These are phyloP conservation scores for Phyllosticta paracitricarpa DNA, from an alignment of 2,329 filamentous ascomycete genomes.

Conservation along the genomic window DNA sequence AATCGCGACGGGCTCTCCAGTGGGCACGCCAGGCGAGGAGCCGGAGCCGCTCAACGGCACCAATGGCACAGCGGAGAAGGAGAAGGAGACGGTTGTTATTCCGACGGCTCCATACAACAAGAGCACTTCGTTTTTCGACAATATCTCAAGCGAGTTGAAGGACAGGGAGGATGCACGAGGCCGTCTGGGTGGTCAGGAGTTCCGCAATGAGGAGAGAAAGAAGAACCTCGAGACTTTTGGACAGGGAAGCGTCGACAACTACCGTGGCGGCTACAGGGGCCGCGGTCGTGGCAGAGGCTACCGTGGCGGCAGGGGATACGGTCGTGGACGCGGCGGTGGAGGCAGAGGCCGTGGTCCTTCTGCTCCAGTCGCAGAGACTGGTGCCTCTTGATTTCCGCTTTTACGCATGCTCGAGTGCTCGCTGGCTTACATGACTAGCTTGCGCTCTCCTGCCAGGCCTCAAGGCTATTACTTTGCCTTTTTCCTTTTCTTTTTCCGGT, in stretches of 20 bases:
- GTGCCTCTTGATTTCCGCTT: too few relatives aligned
- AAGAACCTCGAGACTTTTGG: constrained; percentile 95
- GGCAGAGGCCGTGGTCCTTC: neutral
- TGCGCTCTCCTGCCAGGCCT: too few relatives aligned
- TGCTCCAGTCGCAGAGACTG: neutral
- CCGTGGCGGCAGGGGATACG: constrained; percentile 33
- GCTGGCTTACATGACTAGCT: too few relatives aligned
- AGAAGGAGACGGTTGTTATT: constrained; percentile 36
- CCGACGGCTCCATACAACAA: constrained; percentile 63
- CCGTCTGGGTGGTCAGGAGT: constrained; percentile 69
- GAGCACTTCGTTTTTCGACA: constrained; percentile 87
- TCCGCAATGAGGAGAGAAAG: constrained; percentile 84
- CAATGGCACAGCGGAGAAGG: constrained; percentile 21
- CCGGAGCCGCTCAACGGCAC: constrained; percentile 26
- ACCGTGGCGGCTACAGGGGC: constrained; percentile 67
- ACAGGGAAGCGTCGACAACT: constrained; percentile 85
- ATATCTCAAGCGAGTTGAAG: constrained; percentile 89
- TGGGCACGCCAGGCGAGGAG: constrained; percentile 28
- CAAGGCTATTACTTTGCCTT: too few relatives aligned
- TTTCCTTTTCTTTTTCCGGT: too few relatives aligned
- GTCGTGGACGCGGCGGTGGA: constrained; percentile 36
- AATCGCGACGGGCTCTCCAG: constrained; percentile 64
- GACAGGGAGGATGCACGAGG: constrained; percentile 67
- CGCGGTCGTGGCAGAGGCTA: constrained; percentile 58
- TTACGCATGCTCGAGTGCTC: too few relatives aligned